Base-by-base conservation (phyloP, 495 filamentous ascomycete species). In the Staphylotrichum longicolle region DNA sequence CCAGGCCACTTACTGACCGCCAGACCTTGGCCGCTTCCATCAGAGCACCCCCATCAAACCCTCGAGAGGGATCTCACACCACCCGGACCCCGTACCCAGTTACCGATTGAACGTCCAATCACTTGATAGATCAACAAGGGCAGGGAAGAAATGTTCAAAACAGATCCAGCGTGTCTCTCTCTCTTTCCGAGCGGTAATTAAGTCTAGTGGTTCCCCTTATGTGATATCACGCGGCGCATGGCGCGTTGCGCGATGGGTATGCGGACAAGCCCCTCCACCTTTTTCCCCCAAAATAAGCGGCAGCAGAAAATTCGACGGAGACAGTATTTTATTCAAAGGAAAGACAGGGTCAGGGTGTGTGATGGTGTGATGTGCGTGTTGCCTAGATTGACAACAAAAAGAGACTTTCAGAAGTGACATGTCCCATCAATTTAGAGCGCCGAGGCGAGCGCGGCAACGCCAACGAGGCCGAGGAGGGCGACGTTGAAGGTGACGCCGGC, bases 401-500 rank as follows among this genome's bases (percentile, higher is more conserved):
- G 30, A 44, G 3, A 44, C 33, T 39, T 39, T 39, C 34, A 41
- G 12, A 37, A 39, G 20, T 35, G 32, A 49, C 55, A 58, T 40
- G 45, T 37, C 39, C 56, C 34, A 45, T 52, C 48, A 37, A 27
- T 27, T 73, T 70, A 73, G 63, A 75, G 60, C 35, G 68, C 60
- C 54, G 68, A 61, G 58, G 76, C 70, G 48, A 80, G 48, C 41
- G 66, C 76, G 59, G 69, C 77, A 11, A 77, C 54, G 55, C 71
- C 71, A 49, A 72, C 73, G 9, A 80, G 66, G 35, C 69, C 73
- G 53, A 78, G 59, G 10, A 79, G 66, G n/a, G 70, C 71, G 10
- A 66, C 70, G 71, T 74, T 79, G 63, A 70, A 54, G 45, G 65
- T 42, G 33, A 75, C 47, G 37, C 67, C 66, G 35, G 70, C 67